Percentiles rank a stretch among this genome's conserved stretches.
phyloP scores from a whole-genome alignment of 805 yeast genomes.

The Starmerella asiatica region DNA sequence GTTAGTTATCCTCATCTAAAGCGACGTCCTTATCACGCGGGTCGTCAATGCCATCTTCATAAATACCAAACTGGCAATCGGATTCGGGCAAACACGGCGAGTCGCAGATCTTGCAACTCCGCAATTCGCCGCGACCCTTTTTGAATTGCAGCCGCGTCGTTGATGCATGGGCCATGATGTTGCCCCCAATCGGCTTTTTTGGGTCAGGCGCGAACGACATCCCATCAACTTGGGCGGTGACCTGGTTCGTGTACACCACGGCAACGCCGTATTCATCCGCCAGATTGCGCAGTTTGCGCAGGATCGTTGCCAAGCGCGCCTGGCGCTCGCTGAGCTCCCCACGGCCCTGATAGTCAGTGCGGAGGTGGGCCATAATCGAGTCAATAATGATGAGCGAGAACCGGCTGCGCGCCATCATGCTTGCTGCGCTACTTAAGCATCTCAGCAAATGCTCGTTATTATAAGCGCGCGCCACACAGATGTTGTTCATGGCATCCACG shows the following conservation, averaged over 20 bases:
- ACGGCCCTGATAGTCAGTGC: constrained; percentile 90
- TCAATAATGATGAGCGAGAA: constrained; percentile 88
- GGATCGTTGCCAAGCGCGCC: constrained; percentile 80
- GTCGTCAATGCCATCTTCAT: constrained; percentile 94
- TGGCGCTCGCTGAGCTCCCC: constrained; percentile 94
- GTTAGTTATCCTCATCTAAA: constrained; percentile 2
- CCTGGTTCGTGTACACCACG: constrained; percentile 89
- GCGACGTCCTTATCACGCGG: constrained; percentile 63
- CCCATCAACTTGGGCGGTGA: constrained; percentile 95
- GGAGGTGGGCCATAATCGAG: constrained; percentile 88
- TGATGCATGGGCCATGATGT: constrained; percentile 91
- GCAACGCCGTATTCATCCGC: constrained; percentile 98
- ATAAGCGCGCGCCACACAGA: constrained; percentile 93
- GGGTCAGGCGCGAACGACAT: constrained; percentile 86
- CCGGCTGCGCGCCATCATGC: constrained; percentile 90
- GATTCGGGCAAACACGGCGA: constrained; percentile 95
- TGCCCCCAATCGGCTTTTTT: constrained; percentile 96
- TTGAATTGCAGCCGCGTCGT: constrained; percentile 83
- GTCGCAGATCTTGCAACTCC: constrained; percentile 89
- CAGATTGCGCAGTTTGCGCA: constrained; percentile 79
- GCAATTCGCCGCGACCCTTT: constrained; percentile 82
- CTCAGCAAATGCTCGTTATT: constrained; percentile 93
- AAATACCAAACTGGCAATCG: constrained; percentile 88
- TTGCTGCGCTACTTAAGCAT: constrained; percentile 76
- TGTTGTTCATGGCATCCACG: constrained; percentile 89